These are phyloP conservation scores for Maudiozyma serrabonitensis DNA, from an alignment of 805 yeast species.

Conservation along the genomic window DNA sequence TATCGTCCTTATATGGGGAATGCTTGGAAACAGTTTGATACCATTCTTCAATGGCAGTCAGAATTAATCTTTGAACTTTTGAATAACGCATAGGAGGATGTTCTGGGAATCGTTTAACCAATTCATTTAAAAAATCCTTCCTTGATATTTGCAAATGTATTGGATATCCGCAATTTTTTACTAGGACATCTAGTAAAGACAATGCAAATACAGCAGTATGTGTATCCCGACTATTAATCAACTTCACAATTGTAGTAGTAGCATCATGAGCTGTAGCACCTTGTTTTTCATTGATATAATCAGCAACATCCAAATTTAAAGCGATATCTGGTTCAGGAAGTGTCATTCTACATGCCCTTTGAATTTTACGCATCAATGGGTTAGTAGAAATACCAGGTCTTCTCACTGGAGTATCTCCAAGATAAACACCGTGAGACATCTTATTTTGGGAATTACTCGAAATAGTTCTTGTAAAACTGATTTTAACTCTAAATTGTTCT, in stretches of 20 bases:
- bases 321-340: slow-evolving; percentile 80
- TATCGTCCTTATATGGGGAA: slow-evolving; percentile 81
- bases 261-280: slow-evolving; percentile 90
- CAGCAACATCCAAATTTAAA: slow-evolving; percentile 85
- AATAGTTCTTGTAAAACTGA: too few relatives aligned
- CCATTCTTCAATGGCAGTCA: slow-evolving; percentile 96
- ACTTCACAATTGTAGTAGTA: slow-evolving; percentile 71
- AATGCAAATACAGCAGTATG: slow-evolving; percentile 80
- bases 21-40: slow-evolving; percentile 87
- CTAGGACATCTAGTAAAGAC: slow-evolving; percentile 75
- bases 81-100: slow-evolving; percentile 82
- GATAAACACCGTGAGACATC: slow-evolving; percentile 26
- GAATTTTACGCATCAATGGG: slow-evolving; percentile 35
- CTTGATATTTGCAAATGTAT: slow-evolving; percentile 90
- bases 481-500: too few relatives aligned
- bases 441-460: neutral
- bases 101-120: slow-evolving; percentile 90
- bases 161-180: slow-evolving; percentile 97
- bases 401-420: slow-evolving; percentile 27
- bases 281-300: slow-evolving; percentile 83
- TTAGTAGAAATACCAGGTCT: slow-evolving; percentile 23
- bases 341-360: slow-evolving; percentile 81
- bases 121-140: slow-evolving; percentile 86
- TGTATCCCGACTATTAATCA: slow-evolving; percentile 73
- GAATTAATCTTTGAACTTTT: slow-evolving; percentile 70